phyloP scores from a whole-genome alignment of 495 filamentous ascomycete species.

The Xylaria acuta region DNA sequence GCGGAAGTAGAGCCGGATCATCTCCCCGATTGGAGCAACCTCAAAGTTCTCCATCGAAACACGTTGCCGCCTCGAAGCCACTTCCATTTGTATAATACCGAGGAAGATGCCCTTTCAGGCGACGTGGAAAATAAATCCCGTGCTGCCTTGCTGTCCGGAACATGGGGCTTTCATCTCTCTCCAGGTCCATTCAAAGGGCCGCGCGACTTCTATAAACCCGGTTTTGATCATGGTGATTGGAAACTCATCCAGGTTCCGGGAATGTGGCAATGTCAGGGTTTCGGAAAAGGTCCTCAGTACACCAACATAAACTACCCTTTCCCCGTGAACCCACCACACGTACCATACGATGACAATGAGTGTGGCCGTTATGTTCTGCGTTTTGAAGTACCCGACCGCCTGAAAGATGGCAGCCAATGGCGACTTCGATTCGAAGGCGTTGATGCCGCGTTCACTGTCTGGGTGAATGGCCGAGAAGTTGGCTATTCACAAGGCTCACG shows the following conservation, averaged over 20 bases:
- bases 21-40: conserved; percentile 66
- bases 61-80: conserved; percentile 66
- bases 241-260: conserved; percentile 66
- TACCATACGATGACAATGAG: conserved; percentile 69
- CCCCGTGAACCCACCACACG: conserved; percentile 64
- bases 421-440: conserved; percentile 74
- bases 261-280: conserved; percentile 75
- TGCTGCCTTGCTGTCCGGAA: conserved; percentile 59
- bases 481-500: conserved; percentile 73
- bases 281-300: conserved; percentile 67
- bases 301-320: conserved; percentile 71
- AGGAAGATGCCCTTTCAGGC: conserved; percentile 37
- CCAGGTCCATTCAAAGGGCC: conserved; percentile 55
- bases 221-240: conserved; percentile 52
- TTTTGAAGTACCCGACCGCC: conserved; percentile 53
- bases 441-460: conserved; percentile 71
- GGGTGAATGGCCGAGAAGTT: conserved; percentile 67
- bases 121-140: conserved; percentile 42
- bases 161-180: conserved; percentile 64
- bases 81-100: conserved; percentile 57
- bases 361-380: conserved; percentile 65
- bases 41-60: conserved; percentile 67
- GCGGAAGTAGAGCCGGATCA: conserved; percentile 34
- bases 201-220: conserved; percentile 47
- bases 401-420: conserved; percentile 46